Base-by-base conservation (phyloP, 495 filamentous ascomycete species). In the Penicillium parvum region DNA sequence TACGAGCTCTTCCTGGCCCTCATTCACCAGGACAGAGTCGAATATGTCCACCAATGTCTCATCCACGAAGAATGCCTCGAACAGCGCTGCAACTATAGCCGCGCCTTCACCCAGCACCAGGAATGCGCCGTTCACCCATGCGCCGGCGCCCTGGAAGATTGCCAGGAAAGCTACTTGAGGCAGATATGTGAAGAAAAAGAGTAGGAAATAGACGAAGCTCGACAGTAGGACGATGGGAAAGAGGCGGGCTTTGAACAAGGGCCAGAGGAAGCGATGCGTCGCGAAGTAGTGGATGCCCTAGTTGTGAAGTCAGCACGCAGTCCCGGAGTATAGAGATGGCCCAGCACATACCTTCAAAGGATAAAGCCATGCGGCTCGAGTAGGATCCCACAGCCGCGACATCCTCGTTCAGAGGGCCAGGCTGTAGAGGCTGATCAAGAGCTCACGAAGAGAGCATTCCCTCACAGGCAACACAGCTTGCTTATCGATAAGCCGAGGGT, bases 21-120 rank as follows among this genome's bases (percentile, higher is more conserved):
- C 73, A 23, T 78, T 70, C 17, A 83, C 70, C 23, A 84, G 56
- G 1, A 83, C 75, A 2, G 81, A 72, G 46, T 84, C 81, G 43
- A 84, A 85, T 32, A 83, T 74, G 58, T 85, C 81, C 18, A 85
- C 79, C 37, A 82, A 70, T 1, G 81, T 82, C 50, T 84, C 76
- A 47, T 85, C 81, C 15, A 83, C 81, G 34, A 85, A 77, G 47
- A 85, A 81, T 1, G 78, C 78, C 58, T 85, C 82, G 47, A 84
- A 85, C 5, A 85, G 68, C 1, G 75, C 57, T 1, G 79, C 74
- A 7, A 78, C 72, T 17, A 84, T 75, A 0, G 75, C 78, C 0
- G 76, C 71, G 11, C 77, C 81, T 66, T 84, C 80, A 9, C 78
- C 81, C n/a, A 85, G 73, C 10, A 84, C 79, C 14, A 84, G 57